Base-by-base conservation (phyloP, 768 basidiomycete species). In the Mycena sanguinolenta region DNA sequence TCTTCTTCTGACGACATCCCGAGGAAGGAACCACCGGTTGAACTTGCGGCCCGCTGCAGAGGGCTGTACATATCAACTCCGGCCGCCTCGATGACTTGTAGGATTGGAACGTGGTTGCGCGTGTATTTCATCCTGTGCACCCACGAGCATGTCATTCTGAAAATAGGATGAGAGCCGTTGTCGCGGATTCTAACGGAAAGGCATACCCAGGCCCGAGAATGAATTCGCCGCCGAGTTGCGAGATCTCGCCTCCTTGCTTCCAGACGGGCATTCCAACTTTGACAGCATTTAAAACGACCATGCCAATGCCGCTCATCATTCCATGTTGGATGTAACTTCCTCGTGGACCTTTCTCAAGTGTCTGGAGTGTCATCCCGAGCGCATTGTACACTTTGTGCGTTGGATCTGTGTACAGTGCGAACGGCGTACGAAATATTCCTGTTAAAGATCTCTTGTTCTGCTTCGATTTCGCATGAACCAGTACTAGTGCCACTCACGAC, bases 191-290 rank as follows among this genome's bases (percentile, higher is more conserved):
- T 23, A 38, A 53, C 38, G 39, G 5, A 55, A 69, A 19, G 16
- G 76, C 85, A 71, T 70, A 90, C 88, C 88, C 89, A 12, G 89
- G 89, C 17, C 88, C 89, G 19, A 93, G 84, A 28, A 93, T 83
- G 73, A 93, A 93, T 79, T 94, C 92, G 42, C 92, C 92, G 30
- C 92, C 92, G 21, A 93, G 80, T 74, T 92, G 92, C 21, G 86
- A 78, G 63, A 86, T 77, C 68, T 91, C 86, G 0, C 91, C 91
- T n/a, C 85, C 86, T 53, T 82, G 81, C 74, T 86, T 86, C 84
- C 87, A 89, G 12, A 89, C 79, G 0, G 91, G 89, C 89, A 92
- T 91, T 30, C 86, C 84, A 17, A 85, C 85, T 62, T 84, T 84
- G 23, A 90, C 75, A 4, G 88, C 87, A 71, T 87, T 88, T 63